Evolutionary conservation across 2,329 filamentous ascomycete species (phyloP).

Genomic region (Tolypocladium endophyticum): DNA sequence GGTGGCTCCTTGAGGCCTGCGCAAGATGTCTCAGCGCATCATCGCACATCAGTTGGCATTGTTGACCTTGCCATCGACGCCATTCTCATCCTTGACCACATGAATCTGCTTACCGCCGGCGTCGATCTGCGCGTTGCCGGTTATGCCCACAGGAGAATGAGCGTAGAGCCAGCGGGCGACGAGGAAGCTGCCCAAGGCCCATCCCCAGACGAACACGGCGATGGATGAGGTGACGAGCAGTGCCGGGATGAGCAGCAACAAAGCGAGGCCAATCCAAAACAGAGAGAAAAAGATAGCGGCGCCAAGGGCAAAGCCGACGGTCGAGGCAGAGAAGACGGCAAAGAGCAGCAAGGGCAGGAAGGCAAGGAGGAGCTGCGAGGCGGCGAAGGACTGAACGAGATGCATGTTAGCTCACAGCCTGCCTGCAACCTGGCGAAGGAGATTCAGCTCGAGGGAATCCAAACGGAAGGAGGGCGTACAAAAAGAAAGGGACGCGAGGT

Average conservation of each 20-base stretch:
- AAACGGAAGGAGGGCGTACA: slow-evolving; percentile 32
- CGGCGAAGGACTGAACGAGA: slow-evolving; percentile 50
- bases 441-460: background rate
- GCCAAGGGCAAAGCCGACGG: slow-evolving; percentile 51
- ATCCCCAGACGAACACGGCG: slow-evolving; percentile 56
- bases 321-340: slow-evolving; percentile 50
- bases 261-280: slow-evolving; percentile 56
- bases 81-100: slow-evolving; percentile 12
- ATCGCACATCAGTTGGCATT: background rate
- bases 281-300: slow-evolving; percentile 55
- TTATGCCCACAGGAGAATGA: slow-evolving; percentile 14
- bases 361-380: slow-evolving; percentile 53
- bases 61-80: slow-evolving; percentile 8
- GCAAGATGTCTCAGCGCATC: background rate
- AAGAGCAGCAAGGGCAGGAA: slow-evolving; percentile 61
- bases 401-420: background rate
- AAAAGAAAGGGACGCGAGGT: slow-evolving; percentile 57
- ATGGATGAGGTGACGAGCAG: slow-evolving; percentile 54
- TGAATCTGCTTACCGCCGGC: slow-evolving; percentile 8
- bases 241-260: slow-evolving; percentile 57
- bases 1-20: background rate
- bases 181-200: slow-evolving; percentile 51
- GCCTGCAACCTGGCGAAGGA: background rate
- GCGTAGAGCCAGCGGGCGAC: slow-evolving; percentile 35
- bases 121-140: slow-evolving; percentile 10